Evolutionary conservation across 805 yeast species (phyloP), one percentile per base, ranked within the genome.

Genomic region (Teunomyces tritomae): DNA sequence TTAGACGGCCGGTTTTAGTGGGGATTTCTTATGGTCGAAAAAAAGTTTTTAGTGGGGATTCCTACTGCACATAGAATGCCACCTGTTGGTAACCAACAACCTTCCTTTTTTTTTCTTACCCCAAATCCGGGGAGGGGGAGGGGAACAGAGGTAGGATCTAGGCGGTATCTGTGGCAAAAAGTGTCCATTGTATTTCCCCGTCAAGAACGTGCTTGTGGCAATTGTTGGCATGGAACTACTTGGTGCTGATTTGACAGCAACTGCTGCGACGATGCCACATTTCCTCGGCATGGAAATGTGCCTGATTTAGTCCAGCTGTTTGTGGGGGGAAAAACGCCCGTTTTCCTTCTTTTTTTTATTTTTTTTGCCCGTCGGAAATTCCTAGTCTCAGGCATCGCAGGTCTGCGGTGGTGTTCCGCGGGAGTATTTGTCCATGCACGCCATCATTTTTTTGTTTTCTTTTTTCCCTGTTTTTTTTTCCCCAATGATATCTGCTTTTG

Each of bases 41-140:
- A 36, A 37, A 37, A 37, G 40, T 37, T 37, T 37, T 37, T 37
- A 37, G 40, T 37, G 40, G 40, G 40, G 40, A 35, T 20, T 24
- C 10, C n/a, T 28, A 24, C 40, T 37, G 40, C 10, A 37, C 10
- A 26, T n/a, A 37, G 16, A 6, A 10, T 29, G 5, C 14, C n/a
- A 16, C 24, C 9, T 9, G 14, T 37, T 28, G 17, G 16, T 37
- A 33, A 24, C 34, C 34, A 32, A 32, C 34, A 32, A 32, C 34
- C 14, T n/a, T 37, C 9, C 40, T 17, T 17, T 9, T 20, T 20
- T 20, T 20, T 20, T 20, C 24, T 20, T 20, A 26, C 39, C 28
- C 27, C 40, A 26, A 37, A 37, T 37, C 40, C 27, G 40, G 40
- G 40, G 40, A 17, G 39, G 34, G 34, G 34, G 14, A 16, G 34